A percentile compares a stretch with the other conserved stretches of the same genome.
Conservation (phyloP, 2,329 filamentous ascomycete species). For the Fusarium sp. region DNA sequence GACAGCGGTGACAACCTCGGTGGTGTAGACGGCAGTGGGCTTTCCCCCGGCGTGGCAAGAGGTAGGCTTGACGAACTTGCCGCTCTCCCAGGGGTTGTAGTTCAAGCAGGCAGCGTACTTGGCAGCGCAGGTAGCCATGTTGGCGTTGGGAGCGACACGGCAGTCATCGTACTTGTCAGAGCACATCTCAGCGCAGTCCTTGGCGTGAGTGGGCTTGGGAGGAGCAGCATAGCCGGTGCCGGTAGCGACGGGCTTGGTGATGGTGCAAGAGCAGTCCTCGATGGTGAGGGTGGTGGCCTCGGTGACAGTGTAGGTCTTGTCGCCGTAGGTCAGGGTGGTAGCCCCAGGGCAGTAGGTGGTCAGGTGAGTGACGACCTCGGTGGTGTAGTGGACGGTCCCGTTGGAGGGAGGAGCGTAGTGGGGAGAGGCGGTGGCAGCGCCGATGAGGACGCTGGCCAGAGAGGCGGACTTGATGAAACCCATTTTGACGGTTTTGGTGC, state of each 20-base stretch:
- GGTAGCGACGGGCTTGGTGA: constrained; percentile 58
- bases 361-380: constrained; percentile 71
- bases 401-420: constrained; percentile 34
- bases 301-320: constrained; percentile 74
- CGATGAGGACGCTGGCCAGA: constrained; percentile 31
- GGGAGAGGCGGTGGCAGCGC: constrained; percentile 35
- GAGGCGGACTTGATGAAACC: constrained; percentile 40
- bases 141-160: constrained; percentile 32
- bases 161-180: constrained; percentile 38
- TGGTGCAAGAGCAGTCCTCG: constrained; percentile 74
- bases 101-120: constrained; percentile 43
- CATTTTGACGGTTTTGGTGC: constrained; percentile 33
- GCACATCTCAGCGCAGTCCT: constrained; percentile 34
- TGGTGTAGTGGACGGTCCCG: constrained; percentile 63
- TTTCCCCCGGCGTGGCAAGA: constrained; percentile 63
- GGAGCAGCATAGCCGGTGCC: constrained; percentile 20
- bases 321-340: constrained; percentile 69
- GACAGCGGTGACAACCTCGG: constrained; percentile 40
- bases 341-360: constrained; percentile 76
- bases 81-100: constrained; percentile 43
- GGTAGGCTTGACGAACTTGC: constrained; percentile 26
- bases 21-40: constrained; percentile 28
- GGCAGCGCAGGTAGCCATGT: constrained; percentile 44
- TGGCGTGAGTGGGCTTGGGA: constrained; percentile 23
- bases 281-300: constrained; percentile 73